Base-by-base conservation (phyloP, 352 stramenopile genomes). In the Globisporangium abappressorium region DNA sequence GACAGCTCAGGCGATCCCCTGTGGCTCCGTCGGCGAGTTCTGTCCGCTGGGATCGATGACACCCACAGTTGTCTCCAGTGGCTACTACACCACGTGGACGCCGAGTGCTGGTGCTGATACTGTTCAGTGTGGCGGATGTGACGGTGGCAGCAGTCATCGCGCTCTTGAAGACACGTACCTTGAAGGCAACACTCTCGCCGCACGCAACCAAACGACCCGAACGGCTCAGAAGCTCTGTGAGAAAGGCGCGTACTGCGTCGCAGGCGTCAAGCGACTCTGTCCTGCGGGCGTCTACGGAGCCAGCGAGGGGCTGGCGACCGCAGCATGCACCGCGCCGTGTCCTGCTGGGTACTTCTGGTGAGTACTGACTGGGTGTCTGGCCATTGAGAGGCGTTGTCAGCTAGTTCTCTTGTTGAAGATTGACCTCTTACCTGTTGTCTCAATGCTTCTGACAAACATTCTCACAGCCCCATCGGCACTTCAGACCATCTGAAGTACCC, bases 311-410 rank as follows among this genome's bases (percentile, higher is more conserved):
- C 73, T 92, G 9, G 62, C 75, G 7, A 87, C 68, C 2, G 66
- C 79, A 6, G 57, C 69, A 28, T 94, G 84, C 58, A 87, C 76
- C 5, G 82, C 70, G 5, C 65, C 62, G n/a, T 94, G 86, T 53
- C 84, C 86, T 9, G 61, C 74, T 28, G 86, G 86, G 2, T 92
- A 88, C 65, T 91, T 76, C 57, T 94, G 84, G 81, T 86, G 78
- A 24, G 68, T 22, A 7, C 18, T 34, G 14, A 12, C 30, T 30
- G 9, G 9, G 24, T 47, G 41, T 26, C 18, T 38, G 30, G 5
- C 18, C 22, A 51, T 51, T 12, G 18, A 51, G 43, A 5, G 8
- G 12, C 11, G 4, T 11, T 5, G 36, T 2, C 4, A 12, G 36
- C 9, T 43, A 11, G 12, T 18, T 5, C 36, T 9, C 36, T 6